Percentiles rank a stretch among this genome's conserved stretches.
Conservation (phyloP, 2,329 filamentous ascomycete species). For the Ceratocystis cacaofunesta region DNA sequence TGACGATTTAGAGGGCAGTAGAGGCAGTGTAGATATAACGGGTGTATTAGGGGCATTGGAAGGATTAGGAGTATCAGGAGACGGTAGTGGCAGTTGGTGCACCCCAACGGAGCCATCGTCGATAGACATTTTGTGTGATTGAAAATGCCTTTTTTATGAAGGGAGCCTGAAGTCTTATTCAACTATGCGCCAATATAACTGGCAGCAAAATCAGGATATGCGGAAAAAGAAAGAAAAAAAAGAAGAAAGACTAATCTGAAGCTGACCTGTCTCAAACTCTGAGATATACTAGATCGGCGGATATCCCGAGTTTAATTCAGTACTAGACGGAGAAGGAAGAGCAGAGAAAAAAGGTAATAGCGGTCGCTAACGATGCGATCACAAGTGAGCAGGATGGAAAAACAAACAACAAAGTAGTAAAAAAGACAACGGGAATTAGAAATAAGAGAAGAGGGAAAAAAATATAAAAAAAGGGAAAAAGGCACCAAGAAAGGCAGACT, state of each 20-base stretch:
- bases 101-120: neutral
- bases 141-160: neutral
- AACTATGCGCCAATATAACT: neutral
- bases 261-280: neutral
- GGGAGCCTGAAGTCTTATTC: neutral
- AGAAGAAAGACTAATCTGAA: neutral
- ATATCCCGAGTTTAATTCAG: neutral
- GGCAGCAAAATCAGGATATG: neutral
- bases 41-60: neutral
- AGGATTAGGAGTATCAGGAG: conserved; percentile 1
- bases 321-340: neutral
- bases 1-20: neutral
- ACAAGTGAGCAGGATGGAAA: neutral
- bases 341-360: neutral
- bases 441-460: neutral
- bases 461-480: neutral
- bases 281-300: neutral
- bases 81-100: neutral
- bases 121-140: conserved; percentile 1
- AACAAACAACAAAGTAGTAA: neutral
- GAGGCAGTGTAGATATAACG: neutral
- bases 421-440: neutral
- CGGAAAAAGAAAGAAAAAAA: neutral
- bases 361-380: neutral
- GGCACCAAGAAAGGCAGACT: neutral